phyloP scores from a whole-genome alignment of 768 basidiomycete species.

The Trametes elegans region DNA sequence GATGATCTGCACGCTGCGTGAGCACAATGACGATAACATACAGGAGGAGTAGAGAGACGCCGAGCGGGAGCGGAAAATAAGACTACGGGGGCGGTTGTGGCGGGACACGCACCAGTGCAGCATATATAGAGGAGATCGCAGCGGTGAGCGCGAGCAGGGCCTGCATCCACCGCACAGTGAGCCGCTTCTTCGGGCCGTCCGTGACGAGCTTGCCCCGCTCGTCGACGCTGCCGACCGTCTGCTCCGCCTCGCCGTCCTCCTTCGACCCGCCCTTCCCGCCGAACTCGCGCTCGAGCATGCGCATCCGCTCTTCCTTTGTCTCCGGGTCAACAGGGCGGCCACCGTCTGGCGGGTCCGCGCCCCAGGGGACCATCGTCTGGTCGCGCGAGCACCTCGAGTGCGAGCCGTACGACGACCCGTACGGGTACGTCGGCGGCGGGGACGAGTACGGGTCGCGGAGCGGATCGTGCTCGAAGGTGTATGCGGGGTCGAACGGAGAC shows the following conservation, averaged over 20 bases:
- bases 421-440: constrained; percentile 30
- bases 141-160: constrained; percentile 50
- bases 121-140: constrained; percentile 58
- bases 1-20: constrained; percentile 41
- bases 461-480: constrained; percentile 29
- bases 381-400: constrained; percentile 36
- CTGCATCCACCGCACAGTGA: constrained; percentile 46
- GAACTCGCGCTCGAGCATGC: constrained; percentile 72
- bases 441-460: constrained; percentile 29
- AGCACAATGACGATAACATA: neutral
- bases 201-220: constrained; percentile 58
- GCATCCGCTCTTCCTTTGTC: constrained; percentile 66
- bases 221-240: constrained; percentile 58
- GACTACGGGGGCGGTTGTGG: neutral
- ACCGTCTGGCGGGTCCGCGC: constrained; percentile 44
- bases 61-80: neutral
- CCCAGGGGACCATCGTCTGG: constrained; percentile 50
- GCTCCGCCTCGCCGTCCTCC: constrained; percentile 46
- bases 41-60: neutral
- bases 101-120: constrained; percentile 49
- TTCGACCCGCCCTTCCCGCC: constrained; percentile 33
- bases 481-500: constrained; percentile 37
- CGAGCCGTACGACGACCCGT: constrained; percentile 28
- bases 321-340: constrained; percentile 42
- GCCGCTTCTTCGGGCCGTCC: constrained; percentile 59